Evolutionary conservation across 2,329 filamentous ascomycete genomes (phyloP).

Genomic region (Aspergillus sp.): DNA sequence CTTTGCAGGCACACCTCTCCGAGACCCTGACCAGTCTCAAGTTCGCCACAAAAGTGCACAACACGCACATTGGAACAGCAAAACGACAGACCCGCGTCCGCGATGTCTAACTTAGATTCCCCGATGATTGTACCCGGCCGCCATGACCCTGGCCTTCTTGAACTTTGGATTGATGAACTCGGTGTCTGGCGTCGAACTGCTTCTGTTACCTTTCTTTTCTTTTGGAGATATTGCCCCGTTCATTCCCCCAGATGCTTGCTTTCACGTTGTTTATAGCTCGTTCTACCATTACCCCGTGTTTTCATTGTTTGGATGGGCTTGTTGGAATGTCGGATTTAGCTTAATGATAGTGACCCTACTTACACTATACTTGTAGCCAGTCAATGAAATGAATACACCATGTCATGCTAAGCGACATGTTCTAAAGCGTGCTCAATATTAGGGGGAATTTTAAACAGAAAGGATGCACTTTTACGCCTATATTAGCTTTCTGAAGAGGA

Average conservation of each 20-base stretch:
- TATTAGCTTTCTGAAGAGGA: no score
- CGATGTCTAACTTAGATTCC: slow-evolving; percentile 35
- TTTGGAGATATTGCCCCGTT: slow-evolving; percentile 19
- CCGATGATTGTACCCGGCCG: slow-evolving; percentile 21
- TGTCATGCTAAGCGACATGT: not conserved
- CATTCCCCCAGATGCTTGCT: not conserved
- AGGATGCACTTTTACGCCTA: no score
- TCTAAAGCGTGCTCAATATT: no score
- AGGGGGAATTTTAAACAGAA: not conserved
- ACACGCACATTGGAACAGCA: slow-evolving; percentile 89
- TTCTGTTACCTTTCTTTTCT: slow-evolving; percentile 7
- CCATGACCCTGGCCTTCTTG: slow-evolving; percentile 35
- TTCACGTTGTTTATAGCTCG: slow-evolving; percentile 9
- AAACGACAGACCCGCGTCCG: slow-evolving; percentile 52
- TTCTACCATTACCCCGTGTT: not conserved
- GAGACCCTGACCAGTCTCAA: slow-evolving; percentile 94
- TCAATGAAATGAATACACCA: slow-evolving; percentile 2
- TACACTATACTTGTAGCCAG: not conserved
- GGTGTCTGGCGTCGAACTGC: slow-evolving; percentile 29
- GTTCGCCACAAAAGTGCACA: slow-evolving; percentile 89
- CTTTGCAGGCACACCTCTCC: slow-evolving; percentile 83
- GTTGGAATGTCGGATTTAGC: slow-evolving; percentile 10
- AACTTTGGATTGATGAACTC: slow-evolving; percentile 25
- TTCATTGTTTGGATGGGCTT: not conserved
- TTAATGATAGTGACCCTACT: slow-evolving; percentile 10